phyloP scores from a whole-genome alignment of 2,329 filamentous ascomycete genomes.

The Aureobasidium sp. region DNA sequence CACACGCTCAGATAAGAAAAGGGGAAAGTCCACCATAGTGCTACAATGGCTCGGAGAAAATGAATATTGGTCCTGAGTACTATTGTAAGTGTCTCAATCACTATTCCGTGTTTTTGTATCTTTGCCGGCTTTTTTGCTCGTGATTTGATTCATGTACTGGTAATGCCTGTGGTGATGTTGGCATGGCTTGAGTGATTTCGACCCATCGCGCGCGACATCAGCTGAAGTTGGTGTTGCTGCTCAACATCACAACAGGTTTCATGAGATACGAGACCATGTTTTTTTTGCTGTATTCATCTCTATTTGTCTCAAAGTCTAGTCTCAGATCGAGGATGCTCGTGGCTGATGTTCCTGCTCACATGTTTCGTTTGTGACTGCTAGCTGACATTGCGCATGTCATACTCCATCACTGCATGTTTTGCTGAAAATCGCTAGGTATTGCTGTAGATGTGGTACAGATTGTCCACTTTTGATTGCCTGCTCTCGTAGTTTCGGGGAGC shows the following conservation, averaged over 20 bases:
- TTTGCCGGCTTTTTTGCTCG: too few relatives aligned
- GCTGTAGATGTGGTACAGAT: background rate
- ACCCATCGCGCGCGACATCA: background rate
- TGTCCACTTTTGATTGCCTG: background rate
- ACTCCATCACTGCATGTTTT: background rate
- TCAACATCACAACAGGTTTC: background rate
- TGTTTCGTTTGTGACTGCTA: background rate
- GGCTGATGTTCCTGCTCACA: slow-evolving; percentile 1
- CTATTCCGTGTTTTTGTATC: too few relatives aligned
- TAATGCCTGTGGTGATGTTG: too few relatives aligned
- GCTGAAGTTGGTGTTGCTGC: background rate
- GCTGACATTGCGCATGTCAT: background rate
- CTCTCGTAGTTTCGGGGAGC: background rate
- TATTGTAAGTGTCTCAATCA: too few relatives aligned
- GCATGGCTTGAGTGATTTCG: too few relatives aligned
- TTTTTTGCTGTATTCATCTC: background rate
- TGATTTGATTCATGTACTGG: too few relatives aligned
- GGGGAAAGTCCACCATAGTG: too few relatives aligned
- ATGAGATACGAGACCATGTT: background rate
- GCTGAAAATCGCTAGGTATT: background rate
- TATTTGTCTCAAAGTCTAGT: too few relatives aligned
- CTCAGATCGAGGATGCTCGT: background rate
- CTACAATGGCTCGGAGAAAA: too few relatives aligned
- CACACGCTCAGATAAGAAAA: too few relatives aligned
- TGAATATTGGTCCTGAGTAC: too few relatives aligned